Percentiles rank a stretch among this genome's conserved stretches.
These are phyloP conservation scores for Neurospora crassa DNA, from an alignment of 2,329 filamentous ascomycete species.

Conservation along the genomic window DNA sequence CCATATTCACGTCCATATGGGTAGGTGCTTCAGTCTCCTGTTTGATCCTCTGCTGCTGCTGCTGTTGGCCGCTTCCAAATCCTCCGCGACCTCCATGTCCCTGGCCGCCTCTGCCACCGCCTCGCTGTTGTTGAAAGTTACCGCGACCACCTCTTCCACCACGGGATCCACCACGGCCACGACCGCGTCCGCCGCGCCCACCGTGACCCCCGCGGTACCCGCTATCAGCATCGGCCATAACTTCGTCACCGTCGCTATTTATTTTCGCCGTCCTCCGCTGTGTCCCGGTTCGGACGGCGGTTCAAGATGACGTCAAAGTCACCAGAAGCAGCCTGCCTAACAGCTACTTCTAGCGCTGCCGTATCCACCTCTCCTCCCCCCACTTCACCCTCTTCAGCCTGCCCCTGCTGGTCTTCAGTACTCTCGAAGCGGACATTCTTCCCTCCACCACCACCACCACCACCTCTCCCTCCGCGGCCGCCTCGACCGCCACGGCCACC, in stretches of 20 bases:
- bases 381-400: background rate
- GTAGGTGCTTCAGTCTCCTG: background rate
- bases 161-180: background rate
- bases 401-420: background rate
- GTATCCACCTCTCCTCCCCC: background rate
- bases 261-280: conserved; percentile 18
- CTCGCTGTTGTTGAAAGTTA: background rate
- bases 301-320: background rate
- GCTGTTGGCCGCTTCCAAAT: background rate
- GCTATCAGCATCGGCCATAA: background rate
- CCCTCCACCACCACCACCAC: background rate
- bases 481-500: conserved; percentile 4
- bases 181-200: background rate
- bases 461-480: conserved; percentile 3
- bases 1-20: background rate
- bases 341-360: background rate
- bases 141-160: background rate
- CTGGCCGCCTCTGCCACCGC: background rate
- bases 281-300: background rate
- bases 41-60: background rate
- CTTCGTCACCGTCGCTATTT: conserved; percentile 15
- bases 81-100: background rate
- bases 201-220: background rate
- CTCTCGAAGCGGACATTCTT: conserved; percentile 5
- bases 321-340: background rate